Conservation (phyloP, 2,329 filamentous ascomycete species). For the Pseudocercospora vitis region DNA sequence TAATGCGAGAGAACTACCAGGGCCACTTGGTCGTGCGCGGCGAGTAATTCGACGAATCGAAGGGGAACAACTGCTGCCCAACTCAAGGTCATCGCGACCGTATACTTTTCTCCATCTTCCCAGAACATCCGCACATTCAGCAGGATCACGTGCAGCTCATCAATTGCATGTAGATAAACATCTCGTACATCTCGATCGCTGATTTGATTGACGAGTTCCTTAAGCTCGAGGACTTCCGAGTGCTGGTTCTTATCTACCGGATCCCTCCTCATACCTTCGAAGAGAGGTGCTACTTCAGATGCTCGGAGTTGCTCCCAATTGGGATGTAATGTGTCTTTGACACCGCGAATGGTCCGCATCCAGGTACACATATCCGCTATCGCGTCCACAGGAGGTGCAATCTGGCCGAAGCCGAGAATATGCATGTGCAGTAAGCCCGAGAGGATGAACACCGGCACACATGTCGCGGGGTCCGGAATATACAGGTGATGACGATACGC, state of each 20-base stretch:
- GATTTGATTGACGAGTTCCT: slow-evolving; percentile 7
- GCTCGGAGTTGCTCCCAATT: slow-evolving; percentile 18
- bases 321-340: slow-evolving; percentile 11
- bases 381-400: slow-evolving; percentile 16
- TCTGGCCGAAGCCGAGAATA: slow-evolving; percentile 18
- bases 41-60: slow-evolving; percentile 16
- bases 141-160: slow-evolving; percentile 19
- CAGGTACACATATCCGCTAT: slow-evolving; percentile 18
- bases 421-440: slow-evolving; percentile 18
- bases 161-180: slow-evolving; percentile 12
- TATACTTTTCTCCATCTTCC: slow-evolving; percentile 3
- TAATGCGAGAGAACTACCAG: slow-evolving; percentile 21
- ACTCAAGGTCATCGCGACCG: slow-evolving; percentile 8
- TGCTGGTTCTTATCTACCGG: neutral
- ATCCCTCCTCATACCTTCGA: slow-evolving; percentile 1
- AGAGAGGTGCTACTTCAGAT: slow-evolving; percentile 20
- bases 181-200: neutral
- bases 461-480: slow-evolving; percentile 15
- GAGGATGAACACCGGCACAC: slow-evolving; percentile 18
- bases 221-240: slow-evolving; percentile 15
- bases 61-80: slow-evolving; percentile 11
- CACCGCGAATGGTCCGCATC: slow-evolving; percentile 20
- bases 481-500: slow-evolving; percentile 14
- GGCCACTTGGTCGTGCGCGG: slow-evolving; percentile 12
- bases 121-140: slow-evolving; percentile 6